Percentiles rank a stretch among this genome's conserved stretches.
Conservation (phyloP, 495 filamentous ascomycete genomes). For the Penicillium atrosanguineum region DNA sequence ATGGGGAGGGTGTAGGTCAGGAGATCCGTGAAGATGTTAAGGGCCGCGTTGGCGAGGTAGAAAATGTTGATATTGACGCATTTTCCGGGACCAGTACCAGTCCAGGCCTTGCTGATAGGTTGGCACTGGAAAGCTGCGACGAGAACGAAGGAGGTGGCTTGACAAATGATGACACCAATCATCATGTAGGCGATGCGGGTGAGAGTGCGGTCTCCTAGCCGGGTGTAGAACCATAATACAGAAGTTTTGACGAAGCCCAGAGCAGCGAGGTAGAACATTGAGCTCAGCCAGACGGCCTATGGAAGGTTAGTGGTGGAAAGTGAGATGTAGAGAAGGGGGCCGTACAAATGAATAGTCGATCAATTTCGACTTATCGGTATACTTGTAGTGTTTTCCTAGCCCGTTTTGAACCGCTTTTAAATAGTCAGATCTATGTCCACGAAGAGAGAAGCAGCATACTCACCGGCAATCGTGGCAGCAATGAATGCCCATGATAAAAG, state of each 20-base stretch:
- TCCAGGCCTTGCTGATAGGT: constrained; percentile 36
- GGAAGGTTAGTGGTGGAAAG: not conserved
- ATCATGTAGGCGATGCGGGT: constrained; percentile 31
- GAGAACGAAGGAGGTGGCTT: constrained; percentile 35
- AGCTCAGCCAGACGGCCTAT: constrained; percentile 40
- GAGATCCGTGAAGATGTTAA: constrained; percentile 54
- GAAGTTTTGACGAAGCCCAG: constrained; percentile 43
- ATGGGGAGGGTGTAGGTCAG: constrained; percentile 50
- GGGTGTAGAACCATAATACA: constrained; percentile 40
- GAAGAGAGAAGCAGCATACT: constrained; percentile 1
- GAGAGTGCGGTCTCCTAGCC: constrained; percentile 34
- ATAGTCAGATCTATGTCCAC: constrained; percentile 2
- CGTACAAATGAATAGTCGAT: constrained; percentile 34
- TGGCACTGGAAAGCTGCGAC: constrained; percentile 39
- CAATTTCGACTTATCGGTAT: constrained; percentile 19
- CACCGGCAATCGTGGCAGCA: constrained; percentile 33
- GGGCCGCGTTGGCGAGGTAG: constrained; percentile 41
- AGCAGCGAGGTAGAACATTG: constrained; percentile 40
- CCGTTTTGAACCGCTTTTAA: constrained; percentile 33
- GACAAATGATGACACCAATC: constrained; percentile 28
- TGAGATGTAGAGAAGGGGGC: too few relatives aligned
- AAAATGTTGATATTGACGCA: constrained; percentile 48
- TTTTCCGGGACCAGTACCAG: constrained; percentile 24
- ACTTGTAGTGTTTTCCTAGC: constrained; percentile 29
- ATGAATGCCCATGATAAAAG: constrained; percentile 38